These are phyloP conservation scores for Spathaspora passalidarum DNA, from an alignment of 805 yeast genomes.

Conservation along the genomic window DNA sequence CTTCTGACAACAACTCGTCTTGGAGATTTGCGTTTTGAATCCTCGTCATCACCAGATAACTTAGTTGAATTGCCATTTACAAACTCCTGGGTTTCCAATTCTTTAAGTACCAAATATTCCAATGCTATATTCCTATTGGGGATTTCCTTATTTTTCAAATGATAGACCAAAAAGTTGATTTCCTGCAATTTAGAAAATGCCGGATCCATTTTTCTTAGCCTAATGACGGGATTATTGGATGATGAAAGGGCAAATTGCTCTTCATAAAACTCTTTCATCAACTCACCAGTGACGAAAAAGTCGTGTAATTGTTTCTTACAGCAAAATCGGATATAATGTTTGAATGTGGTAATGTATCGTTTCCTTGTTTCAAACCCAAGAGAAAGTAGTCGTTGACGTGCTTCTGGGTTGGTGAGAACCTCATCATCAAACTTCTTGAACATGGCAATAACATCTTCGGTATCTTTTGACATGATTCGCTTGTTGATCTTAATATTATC, in stretches of 20 bases:
- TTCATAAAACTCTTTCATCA: slow-evolving; percentile 14
- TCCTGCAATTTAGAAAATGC: slow-evolving; percentile 15
- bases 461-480: slow-evolving; percentile 14
- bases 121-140: slow-evolving; percentile 13
- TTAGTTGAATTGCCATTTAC: background rate
- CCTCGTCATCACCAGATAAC: background rate
- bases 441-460: slow-evolving; percentile 14
- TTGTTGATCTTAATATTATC: slow-evolving; percentile 14
- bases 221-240: slow-evolving; percentile 12
- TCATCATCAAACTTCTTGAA: slow-evolving; percentile 15
- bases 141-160: slow-evolving; percentile 12
- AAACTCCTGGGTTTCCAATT: slow-evolving; percentile 4
- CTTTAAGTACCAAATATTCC: slow-evolving; percentile 11
- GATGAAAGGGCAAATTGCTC: slow-evolving; percentile 11
- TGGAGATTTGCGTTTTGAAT: background rate
- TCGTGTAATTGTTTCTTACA: slow-evolving; percentile 10
- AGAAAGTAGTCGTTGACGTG: slow-evolving; percentile 10
- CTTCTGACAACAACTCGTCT: background rate
- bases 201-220: slow-evolving; percentile 15
- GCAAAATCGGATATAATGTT: slow-evolving; percentile 14
- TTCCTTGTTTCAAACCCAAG: slow-evolving; percentile 15
- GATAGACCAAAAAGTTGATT: slow-evolving; percentile 14
- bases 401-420: slow-evolving; percentile 13
- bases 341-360: slow-evolving; percentile 14
- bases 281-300: slow-evolving; percentile 14